Conservation (phyloP, 1,284 basidiomycete species). For the Ceratobasidium sp. region DNA sequence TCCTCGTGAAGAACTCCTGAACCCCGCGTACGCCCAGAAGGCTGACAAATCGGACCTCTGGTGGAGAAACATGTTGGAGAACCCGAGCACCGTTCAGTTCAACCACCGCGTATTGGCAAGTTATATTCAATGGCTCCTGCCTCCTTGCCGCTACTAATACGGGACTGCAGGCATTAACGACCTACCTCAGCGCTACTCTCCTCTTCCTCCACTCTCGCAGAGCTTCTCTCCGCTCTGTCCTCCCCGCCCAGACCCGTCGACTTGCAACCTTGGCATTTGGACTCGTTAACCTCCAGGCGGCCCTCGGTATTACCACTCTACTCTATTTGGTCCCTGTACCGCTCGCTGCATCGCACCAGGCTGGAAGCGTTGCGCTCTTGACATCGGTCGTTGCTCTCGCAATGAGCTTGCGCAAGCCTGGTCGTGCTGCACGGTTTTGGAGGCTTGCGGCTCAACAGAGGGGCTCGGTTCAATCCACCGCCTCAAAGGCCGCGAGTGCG, state of each 20-base stretch:
- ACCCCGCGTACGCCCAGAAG: constrained; percentile 72
- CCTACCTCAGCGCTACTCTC: constrained; percentile 72
- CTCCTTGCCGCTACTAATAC: constrained; percentile 27
- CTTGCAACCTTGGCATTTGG: constrained; percentile 74
- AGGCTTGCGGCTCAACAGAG: constrained; percentile 51
- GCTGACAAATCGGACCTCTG: constrained; percentile 75
- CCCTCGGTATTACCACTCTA: constrained; percentile 89
- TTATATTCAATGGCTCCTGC: constrained; percentile 21
- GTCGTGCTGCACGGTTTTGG: constrained; percentile 70
- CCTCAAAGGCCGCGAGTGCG: not conserved
- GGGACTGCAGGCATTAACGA: constrained; percentile 72
- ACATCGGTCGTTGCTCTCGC: constrained; percentile 84
- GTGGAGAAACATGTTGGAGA: constrained; percentile 96
- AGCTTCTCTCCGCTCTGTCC: constrained; percentile 61
- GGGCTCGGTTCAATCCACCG: not conserved
- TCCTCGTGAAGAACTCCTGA: constrained; percentile 83
- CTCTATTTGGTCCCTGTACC: constrained; percentile 93
- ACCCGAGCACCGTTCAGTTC: constrained; percentile 97
- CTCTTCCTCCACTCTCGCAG: constrained; percentile 66
- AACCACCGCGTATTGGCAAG: constrained; percentile 90
- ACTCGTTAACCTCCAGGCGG: constrained; percentile 85
- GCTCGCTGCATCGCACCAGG: constrained; percentile 93
- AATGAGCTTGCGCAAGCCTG: constrained; percentile 74
- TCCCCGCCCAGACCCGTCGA: constrained; percentile 72
- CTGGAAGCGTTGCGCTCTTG: constrained; percentile 87